These are phyloP conservation scores for Amylostereum areolatum DNA, from an alignment of 1,284 basidiomycete genomes.

Conservation along the genomic window DNA sequence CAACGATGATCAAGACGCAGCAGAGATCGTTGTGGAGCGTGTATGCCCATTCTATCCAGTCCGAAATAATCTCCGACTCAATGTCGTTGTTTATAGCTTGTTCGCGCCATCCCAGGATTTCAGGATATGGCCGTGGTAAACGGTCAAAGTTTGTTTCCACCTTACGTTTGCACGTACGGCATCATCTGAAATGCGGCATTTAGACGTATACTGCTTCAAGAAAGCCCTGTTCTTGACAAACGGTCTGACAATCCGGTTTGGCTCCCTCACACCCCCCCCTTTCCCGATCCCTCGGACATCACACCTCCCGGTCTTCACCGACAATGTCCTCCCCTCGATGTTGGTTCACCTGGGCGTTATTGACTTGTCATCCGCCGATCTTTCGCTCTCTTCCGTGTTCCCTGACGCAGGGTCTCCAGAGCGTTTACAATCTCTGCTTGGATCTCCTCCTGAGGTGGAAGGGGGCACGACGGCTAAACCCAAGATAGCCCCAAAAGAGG, in stretches of 20 bases:
- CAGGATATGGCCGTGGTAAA: slow-evolving; percentile 64
- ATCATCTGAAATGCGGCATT: neutral
- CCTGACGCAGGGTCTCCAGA: slow-evolving; percentile 33
- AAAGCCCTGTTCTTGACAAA: slow-evolving; percentile 83
- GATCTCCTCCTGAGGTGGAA: slow-evolving; percentile 12
- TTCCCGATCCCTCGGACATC: slow-evolving; percentile 59
- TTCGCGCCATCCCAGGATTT: slow-evolving; percentile 70
- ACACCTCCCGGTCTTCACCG: slow-evolving; percentile 71
- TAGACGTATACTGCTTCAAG: slow-evolving; percentile 83
- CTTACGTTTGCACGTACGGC: neutral
- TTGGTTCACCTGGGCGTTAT: slow-evolving; percentile 74
- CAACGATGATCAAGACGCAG: slow-evolving; percentile 26
- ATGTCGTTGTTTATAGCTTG: slow-evolving; percentile 40
- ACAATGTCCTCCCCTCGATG: slow-evolving; percentile 84
- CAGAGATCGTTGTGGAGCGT: slow-evolving; percentile 60
- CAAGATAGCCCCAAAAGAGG: slow-evolving; percentile 41
- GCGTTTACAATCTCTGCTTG: slow-evolving; percentile 35
- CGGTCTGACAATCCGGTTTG: slow-evolving; percentile 61
- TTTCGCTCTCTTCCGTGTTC: slow-evolving; percentile 37
- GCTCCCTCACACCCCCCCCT: slow-evolving; percentile 36
- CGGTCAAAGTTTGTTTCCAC: slow-evolving; percentile 49
- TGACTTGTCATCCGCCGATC: slow-evolving; percentile 43
- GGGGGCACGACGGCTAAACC: slow-evolving; percentile 12
- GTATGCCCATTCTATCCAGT: slow-evolving; percentile 25
- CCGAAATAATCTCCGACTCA: too few relatives aligned